Evolutionary conservation across 257 asterid species (phyloP).

Genomic region (Coffea canephora): DNA sequence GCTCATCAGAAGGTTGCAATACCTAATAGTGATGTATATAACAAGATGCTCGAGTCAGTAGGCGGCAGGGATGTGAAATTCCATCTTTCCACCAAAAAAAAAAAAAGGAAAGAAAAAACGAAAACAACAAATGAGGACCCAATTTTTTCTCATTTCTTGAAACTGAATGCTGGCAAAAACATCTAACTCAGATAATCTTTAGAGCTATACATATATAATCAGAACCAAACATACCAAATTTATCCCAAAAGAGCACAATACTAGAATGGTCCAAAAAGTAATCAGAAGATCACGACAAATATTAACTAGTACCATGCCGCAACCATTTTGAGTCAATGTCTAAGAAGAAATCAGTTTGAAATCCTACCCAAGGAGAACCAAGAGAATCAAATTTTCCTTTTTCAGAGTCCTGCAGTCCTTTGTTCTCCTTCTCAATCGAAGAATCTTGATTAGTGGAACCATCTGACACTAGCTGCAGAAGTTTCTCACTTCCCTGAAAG

Average conservation of each 20-base stretch:
- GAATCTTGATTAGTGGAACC: constrained; percentile 34
- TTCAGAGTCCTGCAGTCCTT: constrained; percentile 26
- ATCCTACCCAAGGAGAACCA: constrained; percentile 51
- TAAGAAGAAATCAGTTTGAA: neutral
- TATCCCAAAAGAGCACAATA: neutral
- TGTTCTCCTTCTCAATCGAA: constrained; percentile 26
- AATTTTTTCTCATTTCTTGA: neutral
- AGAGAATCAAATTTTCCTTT: constrained; percentile 26
- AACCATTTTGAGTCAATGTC: neutral
- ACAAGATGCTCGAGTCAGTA: neutral
- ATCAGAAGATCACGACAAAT: neutral
- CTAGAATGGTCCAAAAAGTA: neutral
- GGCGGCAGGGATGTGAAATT: neutral
- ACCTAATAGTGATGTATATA: constrained; percentile 32
- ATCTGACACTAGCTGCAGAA: constrained; percentile 69
- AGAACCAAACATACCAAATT: neutral
- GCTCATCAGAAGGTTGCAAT: constrained; percentile 64
- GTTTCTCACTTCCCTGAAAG: constrained; percentile 90
- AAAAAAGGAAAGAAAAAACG: neutral
- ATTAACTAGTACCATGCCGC: neutral
- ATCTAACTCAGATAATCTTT: neutral
- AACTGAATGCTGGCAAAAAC: neutral
- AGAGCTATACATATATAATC: neutral
- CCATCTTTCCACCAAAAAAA: neutral
- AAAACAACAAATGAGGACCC: neutral